A percentile compares a stretch with the other conserved stretches of the same genome.
Evolutionary conservation across 139 green algal species (phyloP).

Genomic region (Limnomonas spitsbergensis): DNA sequence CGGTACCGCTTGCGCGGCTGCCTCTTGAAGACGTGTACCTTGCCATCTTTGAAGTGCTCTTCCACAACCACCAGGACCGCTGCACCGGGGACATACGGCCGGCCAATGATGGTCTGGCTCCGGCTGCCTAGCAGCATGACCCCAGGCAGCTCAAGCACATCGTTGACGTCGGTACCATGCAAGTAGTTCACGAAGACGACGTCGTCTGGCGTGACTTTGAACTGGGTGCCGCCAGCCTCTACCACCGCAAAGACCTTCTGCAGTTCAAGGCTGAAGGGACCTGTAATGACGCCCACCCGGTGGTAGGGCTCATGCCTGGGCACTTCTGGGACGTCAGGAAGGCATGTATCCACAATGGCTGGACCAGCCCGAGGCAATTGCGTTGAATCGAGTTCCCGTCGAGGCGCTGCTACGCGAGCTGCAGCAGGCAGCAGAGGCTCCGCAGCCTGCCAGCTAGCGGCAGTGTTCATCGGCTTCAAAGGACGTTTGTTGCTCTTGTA

Average conservation of each 20-base stretch:
- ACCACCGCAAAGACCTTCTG: slow-evolving; percentile 44
- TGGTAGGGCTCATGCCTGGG: slow-evolving; percentile 13
- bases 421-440: slow-evolving; percentile 21
- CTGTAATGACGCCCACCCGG: slow-evolving; percentile 34
- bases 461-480: slow-evolving; percentile 41
- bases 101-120: slow-evolving; percentile 37
- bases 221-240: slow-evolving; percentile 41
- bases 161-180: slow-evolving; percentile 35
- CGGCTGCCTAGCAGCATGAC: slow-evolving; percentile 41
- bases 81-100: slow-evolving; percentile 41
- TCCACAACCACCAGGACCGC: slow-evolving; percentile 44
- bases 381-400: too few relatives aligned
- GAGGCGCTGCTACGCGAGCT: not conserved
- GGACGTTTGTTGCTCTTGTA: slow-evolving; percentile 36
- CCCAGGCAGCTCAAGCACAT: slow-evolving; percentile 38
- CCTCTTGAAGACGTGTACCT: slow-evolving; percentile 57
- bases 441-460: slow-evolving; percentile 38
- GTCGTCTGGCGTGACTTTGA: slow-evolving; percentile 44
- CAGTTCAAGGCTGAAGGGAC: slow-evolving; percentile 24
- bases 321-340: slow-evolving; percentile 37
- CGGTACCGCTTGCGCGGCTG: slow-evolving; percentile 45
- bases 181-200: slow-evolving; percentile 51
- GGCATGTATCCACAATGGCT: slow-evolving; percentile 28
- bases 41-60: slow-evolving; percentile 47
- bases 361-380: not conserved